Percentiles rank a stretch among this genome's conserved stretches.
Evolutionary conservation across 306 rosid genomes (phyloP).

Genomic region (Trifolium repens): DNA sequence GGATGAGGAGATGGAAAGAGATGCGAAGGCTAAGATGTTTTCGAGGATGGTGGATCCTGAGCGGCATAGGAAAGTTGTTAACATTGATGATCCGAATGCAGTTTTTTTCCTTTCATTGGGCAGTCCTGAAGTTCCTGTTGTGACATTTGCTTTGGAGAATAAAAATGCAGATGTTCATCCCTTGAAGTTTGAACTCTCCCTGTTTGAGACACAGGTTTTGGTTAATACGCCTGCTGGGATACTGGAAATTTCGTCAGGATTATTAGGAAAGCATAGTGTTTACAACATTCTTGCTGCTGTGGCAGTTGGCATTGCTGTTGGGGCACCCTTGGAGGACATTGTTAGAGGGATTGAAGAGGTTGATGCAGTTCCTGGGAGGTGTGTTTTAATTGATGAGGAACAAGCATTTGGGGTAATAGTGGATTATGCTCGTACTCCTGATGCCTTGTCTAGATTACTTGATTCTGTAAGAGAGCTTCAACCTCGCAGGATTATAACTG

Average conservation of each 20-base stretch:
- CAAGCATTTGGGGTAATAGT: slow-evolving; percentile 95
- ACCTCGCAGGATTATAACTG: slow-evolving; percentile 84
- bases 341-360: slow-evolving; percentile 98
- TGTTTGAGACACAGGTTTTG: slow-evolving; percentile 96
- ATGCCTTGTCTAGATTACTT: slow-evolving; percentile 86
- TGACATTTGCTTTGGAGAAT: slow-evolving; percentile 84
- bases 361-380: slow-evolving; percentile 95
- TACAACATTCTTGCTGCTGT: slow-evolving; percentile 94
- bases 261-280: slow-evolving; percentile 89
- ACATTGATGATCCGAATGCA: slow-evolving; percentile 81
- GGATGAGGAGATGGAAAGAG: slow-evolving; percentile 56
- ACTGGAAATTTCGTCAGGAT: slow-evolving; percentile 91
- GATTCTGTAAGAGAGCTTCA: slow-evolving; percentile 95
- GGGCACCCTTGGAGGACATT: slow-evolving; percentile 95
- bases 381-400: slow-evolving; percentile 95
- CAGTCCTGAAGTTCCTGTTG: slow-evolving; percentile 77
- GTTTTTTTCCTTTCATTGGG: slow-evolving; percentile 74
- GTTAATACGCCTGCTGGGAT: slow-evolving; percentile 91
- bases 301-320: slow-evolving; percentile 94
- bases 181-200: slow-evolving; percentile 81
- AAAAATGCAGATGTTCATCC: slow-evolving; percentile 89
- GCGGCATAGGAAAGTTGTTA: slow-evolving; percentile 85
- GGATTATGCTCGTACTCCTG: slow-evolving; percentile 94
- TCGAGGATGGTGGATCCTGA: slow-evolving; percentile 85
- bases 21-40: slow-evolving; percentile 71